Evolutionary conservation across 371 early-diverging fungal genomes (phyloP).

Genomic region (Apophysomyces variabilis): DNA sequence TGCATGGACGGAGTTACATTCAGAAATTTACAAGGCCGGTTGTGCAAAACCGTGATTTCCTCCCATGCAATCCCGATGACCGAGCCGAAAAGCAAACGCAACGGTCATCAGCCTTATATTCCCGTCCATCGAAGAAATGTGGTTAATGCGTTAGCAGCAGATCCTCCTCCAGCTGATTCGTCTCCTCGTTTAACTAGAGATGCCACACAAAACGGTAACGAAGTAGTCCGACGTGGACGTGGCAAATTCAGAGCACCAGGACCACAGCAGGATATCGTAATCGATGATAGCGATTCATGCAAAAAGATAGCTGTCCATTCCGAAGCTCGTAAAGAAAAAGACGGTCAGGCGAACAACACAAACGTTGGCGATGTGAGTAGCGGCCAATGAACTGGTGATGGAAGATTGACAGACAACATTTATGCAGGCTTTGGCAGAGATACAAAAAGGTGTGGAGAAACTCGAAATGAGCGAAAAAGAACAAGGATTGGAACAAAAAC

Average conservation of each 20-base stretch:
- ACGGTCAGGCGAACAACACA: background rate
- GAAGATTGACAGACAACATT: background rate
- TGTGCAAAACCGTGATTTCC: background rate
- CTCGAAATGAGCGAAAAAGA: slow-evolving; percentile 1
- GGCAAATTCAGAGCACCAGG: slow-evolving; percentile 41
- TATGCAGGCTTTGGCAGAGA: slow-evolving; percentile 1
- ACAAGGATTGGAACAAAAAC: background rate
- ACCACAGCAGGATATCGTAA: background rate
- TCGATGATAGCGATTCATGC: background rate
- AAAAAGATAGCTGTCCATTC: background rate
- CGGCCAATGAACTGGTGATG: too few species aligned
- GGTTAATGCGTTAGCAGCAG: background rate
- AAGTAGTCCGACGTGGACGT: slow-evolving; percentile 21
- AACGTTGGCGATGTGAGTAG: background rate
- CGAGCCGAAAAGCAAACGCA: slow-evolving; percentile 8
- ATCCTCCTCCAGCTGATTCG: background rate
- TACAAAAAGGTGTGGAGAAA: background rate
- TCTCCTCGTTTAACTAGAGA: background rate
- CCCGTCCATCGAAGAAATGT: slow-evolving; percentile 29
- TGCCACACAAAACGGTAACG: background rate
- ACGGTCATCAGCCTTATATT: slow-evolving; percentile 21
- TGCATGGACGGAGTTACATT: too few species aligned
- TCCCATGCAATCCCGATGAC: slow-evolving; percentile 2
- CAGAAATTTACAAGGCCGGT: too few species aligned
- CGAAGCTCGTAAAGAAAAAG: too few species aligned